Base-by-base conservation (phyloP, 164 flowering plant genomes). In the Piper longum region DNA sequence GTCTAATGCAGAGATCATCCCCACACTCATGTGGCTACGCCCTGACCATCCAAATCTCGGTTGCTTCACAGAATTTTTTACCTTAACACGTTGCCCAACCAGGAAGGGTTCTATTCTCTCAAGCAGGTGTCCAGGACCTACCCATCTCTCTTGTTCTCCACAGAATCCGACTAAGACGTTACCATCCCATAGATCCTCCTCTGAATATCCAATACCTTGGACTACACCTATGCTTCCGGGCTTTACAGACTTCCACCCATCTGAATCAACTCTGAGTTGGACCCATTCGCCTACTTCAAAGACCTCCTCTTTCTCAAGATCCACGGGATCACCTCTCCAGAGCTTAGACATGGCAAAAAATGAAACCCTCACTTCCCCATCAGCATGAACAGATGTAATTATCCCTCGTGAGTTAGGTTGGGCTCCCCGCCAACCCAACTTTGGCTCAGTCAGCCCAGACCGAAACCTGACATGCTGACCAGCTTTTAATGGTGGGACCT, bases 1-100 rank as follows among this genome's bases (percentile, higher is more conserved):
- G 76, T 93, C 99, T 45, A 93, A 80, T 5, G 91, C 80, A 1
- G 92, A 75, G 66, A 90, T 83, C 40, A 82, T 83, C 26, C 95
- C 97, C 39, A 90, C 63, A 62, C 91, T 90, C 0, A 72, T 69
- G 73, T 88, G 90, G 73, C 74, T 80, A 67, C 85, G 91, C 42
- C 96, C 97, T 2, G 95, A 84, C 99, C 99, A 93, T 18, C 99
- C 99, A 66, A 93, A 93, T 63, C 96, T 76, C 4, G 97, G 99
- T 69, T 90, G 99, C 79, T 77, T 85, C 65, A 93, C 91, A 7
- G 72, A 62, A 42, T 58, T 60, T 69, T 79, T 86, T 11, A 93
- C 97, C 70, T 72, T 79, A 14, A 93, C 88, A 56, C 71, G 82
- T 67, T 83, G 88, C 45, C 97, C 97, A 60, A 87, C 76, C 26